phyloP scores from a whole-genome alignment of 495 filamentous ascomycete species.

The Penicillium coffeae region DNA sequence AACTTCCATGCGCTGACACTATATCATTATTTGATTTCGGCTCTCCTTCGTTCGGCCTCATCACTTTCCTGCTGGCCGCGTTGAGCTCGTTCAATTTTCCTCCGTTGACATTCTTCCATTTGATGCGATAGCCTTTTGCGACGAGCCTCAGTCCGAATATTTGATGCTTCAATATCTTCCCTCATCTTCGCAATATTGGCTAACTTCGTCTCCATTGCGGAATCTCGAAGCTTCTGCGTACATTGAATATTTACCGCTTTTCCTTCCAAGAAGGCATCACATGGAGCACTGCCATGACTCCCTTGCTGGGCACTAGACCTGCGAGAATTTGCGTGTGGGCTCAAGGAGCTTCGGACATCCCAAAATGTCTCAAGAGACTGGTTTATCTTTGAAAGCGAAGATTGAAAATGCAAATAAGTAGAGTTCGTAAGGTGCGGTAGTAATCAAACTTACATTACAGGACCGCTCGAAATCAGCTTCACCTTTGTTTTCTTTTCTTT shows the following conservation, averaged over 20 bases:
- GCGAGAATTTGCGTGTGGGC: neutral
- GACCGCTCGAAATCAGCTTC: conserved; percentile 1
- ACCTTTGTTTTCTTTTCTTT: neutral
- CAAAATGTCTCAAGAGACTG: conserved; percentile 2
- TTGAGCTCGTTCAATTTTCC: neutral
- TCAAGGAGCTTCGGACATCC: neutral
- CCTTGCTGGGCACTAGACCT: neutral
- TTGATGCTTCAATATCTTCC: neutral
- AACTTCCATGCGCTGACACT: too few species aligned
- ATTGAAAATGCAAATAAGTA: too few species aligned
- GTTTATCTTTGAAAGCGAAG: too few species aligned
- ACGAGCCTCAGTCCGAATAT: neutral
- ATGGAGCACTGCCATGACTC: neutral
- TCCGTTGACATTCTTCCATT: neutral
- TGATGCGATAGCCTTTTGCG: neutral
- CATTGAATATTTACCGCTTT: neutral
- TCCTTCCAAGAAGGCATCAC: neutral
- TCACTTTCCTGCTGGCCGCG: neutral
- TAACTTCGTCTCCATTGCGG: conserved; percentile 2
- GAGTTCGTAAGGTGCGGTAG: too few species aligned
- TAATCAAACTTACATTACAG: too few species aligned
- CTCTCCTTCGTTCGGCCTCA: neutral
- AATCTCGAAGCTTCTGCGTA: conserved; percentile 1
- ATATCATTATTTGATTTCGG: too few species aligned
- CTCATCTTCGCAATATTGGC: neutral